phyloP scores from a whole-genome alignment of 495 filamentous ascomycete species.

The Hypoxylon lenormandii region DNA sequence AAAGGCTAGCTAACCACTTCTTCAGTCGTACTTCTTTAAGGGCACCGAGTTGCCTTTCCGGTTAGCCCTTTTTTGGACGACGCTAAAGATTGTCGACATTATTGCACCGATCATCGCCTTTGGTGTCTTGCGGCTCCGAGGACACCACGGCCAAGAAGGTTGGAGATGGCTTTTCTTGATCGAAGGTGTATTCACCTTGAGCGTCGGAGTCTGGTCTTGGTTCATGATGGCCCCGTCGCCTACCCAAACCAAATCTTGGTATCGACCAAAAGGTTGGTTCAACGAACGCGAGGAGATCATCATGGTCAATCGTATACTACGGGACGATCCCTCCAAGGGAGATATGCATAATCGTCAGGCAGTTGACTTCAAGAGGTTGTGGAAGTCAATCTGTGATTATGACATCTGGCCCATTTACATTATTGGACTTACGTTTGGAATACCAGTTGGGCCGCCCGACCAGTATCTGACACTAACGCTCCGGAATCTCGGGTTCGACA shows the following conservation, averaged over 20 bases:
- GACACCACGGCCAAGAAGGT: conserved; percentile 65
- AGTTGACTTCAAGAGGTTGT: conserved; percentile 68
- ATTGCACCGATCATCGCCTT: conserved; percentile 72
- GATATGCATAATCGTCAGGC: conserved; percentile 71
- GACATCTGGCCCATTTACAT: conserved; percentile 80
- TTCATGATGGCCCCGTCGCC: conserved; percentile 75
- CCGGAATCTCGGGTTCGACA: conserved; percentile 70
- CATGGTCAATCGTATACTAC: conserved; percentile 77
- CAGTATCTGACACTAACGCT: conserved; percentile 74
- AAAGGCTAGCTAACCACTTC: neutral
- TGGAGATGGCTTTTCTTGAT: conserved; percentile 78
- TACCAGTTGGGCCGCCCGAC: conserved; percentile 65
- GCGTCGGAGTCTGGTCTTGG: conserved; percentile 69
- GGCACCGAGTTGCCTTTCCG: conserved; percentile 72
- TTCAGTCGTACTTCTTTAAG: conserved; percentile 72
- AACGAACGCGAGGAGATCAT: conserved; percentile 71
- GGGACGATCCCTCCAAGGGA: conserved; percentile 76
- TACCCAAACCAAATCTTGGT: conserved; percentile 70
- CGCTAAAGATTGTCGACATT: conserved; percentile 65
- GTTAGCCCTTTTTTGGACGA: conserved; percentile 74
- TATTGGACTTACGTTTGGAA: conserved; percentile 68
- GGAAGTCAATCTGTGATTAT: conserved; percentile 70
- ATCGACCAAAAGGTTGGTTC: conserved; percentile 77
- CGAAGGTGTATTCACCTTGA: conserved; percentile 60
- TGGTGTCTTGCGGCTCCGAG: conserved; percentile 72